Base-by-base conservation (phyloP, 345 rosid genomes). In the Psidium friedrichsthalianum region DNA sequence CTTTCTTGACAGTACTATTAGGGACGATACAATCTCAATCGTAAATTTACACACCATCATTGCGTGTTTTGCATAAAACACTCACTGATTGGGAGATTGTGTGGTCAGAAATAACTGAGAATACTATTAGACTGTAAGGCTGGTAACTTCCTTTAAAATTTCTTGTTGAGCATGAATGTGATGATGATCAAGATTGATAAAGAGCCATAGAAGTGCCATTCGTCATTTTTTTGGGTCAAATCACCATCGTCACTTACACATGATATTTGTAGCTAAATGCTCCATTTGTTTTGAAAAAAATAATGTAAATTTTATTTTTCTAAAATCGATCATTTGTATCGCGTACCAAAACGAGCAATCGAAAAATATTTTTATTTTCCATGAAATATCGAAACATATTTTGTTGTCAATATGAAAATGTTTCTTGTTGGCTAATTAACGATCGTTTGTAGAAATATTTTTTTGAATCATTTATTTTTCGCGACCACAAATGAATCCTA, bases 221-320 rank as follows among this genome's bases (percentile, higher is more conserved):
- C 6, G 16, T 52, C 54, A 52, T 52, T 52, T 52, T 49, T 49
- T 49, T 47, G 10, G 51, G 51, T 44, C 47, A 44, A 44, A 44
- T 44, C 47, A 49, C 51, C 51, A 49, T 49, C 51, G 51, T 58
- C 32, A 12, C n/a, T 58, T 58, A 61, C 40, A 1, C 40, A 61
- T 27, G 10, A 27, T 14, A 61, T 61, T 61, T 14, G 40, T 27
- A 61, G 74, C 74, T 59, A 61, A 13, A 61, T 59, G 40, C 16
- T 58, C 64, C 0, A 6, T n/a, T 58, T 58, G 0, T 58, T 25
- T n/a, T 5, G 2, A n/a, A 6, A 5, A 58, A 58, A 57, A 2
- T 2, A 0, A n/a, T n/a, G n/a, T n/a, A n/a, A n/a, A n/a, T n/a
- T n/a, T 58, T 1, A n/a, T 58, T 58, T 58, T 11, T 7, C 3